A percentile compares a stretch with the other conserved stretches of the same genome.
These are phyloP conservation scores for Trametes pubescens DNA, from an alignment of 1,284 basidiomycete genomes.

Conservation along the genomic window DNA sequence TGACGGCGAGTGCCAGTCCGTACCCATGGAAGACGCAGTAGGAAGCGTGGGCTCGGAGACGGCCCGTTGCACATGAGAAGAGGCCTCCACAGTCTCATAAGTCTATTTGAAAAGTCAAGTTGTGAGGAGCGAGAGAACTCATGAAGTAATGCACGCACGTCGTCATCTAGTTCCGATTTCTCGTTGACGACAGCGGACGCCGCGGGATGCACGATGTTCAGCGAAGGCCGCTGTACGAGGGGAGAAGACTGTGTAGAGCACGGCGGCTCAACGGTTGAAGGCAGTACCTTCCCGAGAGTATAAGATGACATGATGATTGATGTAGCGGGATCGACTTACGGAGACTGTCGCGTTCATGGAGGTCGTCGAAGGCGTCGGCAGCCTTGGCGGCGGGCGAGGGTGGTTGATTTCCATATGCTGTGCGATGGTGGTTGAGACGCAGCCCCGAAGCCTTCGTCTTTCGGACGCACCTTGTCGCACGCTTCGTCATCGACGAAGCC, in stretches of 20 bases:
- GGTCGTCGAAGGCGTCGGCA: slow-evolving; percentile 10
- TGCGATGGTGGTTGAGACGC: neutral
- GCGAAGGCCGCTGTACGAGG: slow-evolving; percentile 14
- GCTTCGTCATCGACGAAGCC: slow-evolving; percentile 30
- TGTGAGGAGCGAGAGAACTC: neutral
- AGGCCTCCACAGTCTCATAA: slow-evolving; percentile 31
- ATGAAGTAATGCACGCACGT: slow-evolving; percentile 17
- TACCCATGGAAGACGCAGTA: slow-evolving; percentile 28
- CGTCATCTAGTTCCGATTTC: slow-evolving; percentile 23
- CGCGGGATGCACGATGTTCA: slow-evolving; percentile 6
- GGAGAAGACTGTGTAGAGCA: slow-evolving; percentile 23
- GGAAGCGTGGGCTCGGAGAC: slow-evolving; percentile 32
- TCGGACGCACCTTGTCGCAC: slow-evolving; percentile 22
- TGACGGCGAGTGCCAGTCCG: neutral
- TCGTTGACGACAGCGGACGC: slow-evolving; percentile 8
- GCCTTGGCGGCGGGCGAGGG: slow-evolving; percentile 20
- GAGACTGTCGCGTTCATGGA: neutral
- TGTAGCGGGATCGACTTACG: neutral
- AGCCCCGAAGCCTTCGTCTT: neutral
- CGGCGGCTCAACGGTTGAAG: slow-evolving; percentile 17
- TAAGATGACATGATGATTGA: neutral
- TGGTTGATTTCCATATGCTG: slow-evolving; percentile 32
- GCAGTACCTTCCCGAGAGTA: neutral
- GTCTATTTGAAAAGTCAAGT: slow-evolving; percentile 5
- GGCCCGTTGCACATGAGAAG: slow-evolving; percentile 31